Evolutionary conservation across 805 yeast genomes (phyloP), one percentile per base, ranked within the genome.

Genomic region (Cyberlindnera sargentensis): DNA sequence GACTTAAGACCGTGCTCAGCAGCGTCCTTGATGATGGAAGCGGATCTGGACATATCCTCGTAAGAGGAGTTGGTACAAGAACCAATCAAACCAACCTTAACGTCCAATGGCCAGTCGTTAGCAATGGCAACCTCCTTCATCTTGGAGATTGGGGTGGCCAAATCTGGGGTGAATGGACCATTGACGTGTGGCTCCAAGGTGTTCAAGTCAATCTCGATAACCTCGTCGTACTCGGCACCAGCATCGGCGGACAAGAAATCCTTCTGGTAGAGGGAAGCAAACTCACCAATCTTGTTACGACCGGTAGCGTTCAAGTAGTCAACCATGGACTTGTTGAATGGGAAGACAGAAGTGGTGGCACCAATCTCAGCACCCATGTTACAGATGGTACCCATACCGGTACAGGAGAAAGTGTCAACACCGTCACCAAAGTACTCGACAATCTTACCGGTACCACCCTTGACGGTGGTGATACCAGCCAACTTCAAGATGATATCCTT

Each of bases 331-430:
- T 81, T 78, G 75, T 87, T 89, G 86, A 76, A 89, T 66, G 98
- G 98, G 95, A 90, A 90, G 48, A 86, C 87, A 39, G 97, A 90
- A 45, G 98, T 90, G 50, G 98, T 90, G 48, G 97, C 97, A 72
- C 98, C 98, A 57, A 90, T 89, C 72, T 90, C 98, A 55, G 98
- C 98, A 76, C 98, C 98, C 98, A 90, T 90, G 71, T 90, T 90
- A 78, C 98, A 90, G 71, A 90, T 90, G 58, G 98, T 90, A 65
- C 95, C 98, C 98, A 90, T 90, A 78, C 98, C 98, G 41, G 98
- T 91, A 70, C 96, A 88, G 40, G 95, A 85, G 67, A 90, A 82
- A 47, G 91, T 76, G 60, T 84, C 78, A 44, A 90, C 90, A 76
- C 98, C 98, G 43, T 82, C 89, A 67, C 98, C 98, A 61, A 83